Percentiles rank a stretch among this genome's conserved stretches.
Evolutionary conservation across 2,329 filamentous ascomycete species (phyloP).

Genomic region (Aspergillus tanneri): DNA sequence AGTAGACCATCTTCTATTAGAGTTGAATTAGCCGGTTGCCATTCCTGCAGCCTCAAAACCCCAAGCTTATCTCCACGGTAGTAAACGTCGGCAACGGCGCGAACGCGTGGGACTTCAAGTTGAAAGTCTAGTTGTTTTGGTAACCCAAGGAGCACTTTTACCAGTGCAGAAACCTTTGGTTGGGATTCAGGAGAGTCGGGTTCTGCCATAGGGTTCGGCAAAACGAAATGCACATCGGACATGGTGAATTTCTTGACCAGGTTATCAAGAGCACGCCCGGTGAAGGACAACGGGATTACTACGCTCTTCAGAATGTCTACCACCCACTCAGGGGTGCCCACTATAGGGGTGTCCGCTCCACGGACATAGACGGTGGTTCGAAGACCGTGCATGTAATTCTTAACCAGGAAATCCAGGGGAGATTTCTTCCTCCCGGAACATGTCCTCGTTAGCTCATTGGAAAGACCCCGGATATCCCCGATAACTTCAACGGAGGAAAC

Average conservation of each 20-base stretch:
- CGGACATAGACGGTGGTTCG: constrained; percentile 78
- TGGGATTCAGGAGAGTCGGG: constrained; percentile 70
- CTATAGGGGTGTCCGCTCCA: constrained; percentile 66
- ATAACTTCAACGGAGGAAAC: constrained; percentile 68
- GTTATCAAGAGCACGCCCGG: constrained; percentile 75
- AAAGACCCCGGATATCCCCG: constrained; percentile 70
- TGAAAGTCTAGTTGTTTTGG: constrained; percentile 86
- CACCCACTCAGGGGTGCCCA: constrained; percentile 77
- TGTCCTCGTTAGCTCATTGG: constrained; percentile 66
- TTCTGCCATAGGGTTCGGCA: constrained; percentile 78
- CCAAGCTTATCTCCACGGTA: constrained; percentile 79
- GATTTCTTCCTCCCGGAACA: constrained; percentile 79
- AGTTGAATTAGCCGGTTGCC: constrained; percentile 83
- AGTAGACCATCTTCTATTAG: constrained; percentile 64
- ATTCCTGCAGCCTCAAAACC: constrained; percentile 72
- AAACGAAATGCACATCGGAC: constrained; percentile 77
- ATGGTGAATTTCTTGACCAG: constrained; percentile 86
- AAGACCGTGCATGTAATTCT: constrained; percentile 76
- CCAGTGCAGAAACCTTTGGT: constrained; percentile 78
- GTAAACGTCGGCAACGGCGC: constrained; percentile 75
- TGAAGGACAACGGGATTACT: constrained; percentile 79
- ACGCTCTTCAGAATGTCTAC: constrained; percentile 76
- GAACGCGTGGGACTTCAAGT: constrained; percentile 72
- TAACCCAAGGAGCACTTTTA: constrained; percentile 73
- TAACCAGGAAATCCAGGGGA: constrained; percentile 78